Base-by-base conservation (phyloP, 352 stramenopile species). In the Phytopythium helicoides region DNA sequence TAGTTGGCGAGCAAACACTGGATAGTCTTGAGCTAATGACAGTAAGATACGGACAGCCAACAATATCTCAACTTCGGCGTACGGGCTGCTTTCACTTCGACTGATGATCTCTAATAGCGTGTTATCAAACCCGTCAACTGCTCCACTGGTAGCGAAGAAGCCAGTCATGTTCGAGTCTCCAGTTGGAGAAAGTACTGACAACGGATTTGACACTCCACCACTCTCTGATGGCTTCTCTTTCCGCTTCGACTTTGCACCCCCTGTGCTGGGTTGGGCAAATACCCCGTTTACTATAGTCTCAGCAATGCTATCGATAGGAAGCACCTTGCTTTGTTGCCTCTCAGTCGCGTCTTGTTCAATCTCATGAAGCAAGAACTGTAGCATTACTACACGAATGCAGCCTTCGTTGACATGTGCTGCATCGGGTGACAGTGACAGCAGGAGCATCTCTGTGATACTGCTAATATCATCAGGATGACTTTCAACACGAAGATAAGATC, bases 361-460 rank as follows among this genome's bases (percentile, higher is more conserved):
- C 51, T 81, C 73, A n/a, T 80, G 71, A 10, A 85, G 66, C 21
- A 85, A 18, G 52, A 80, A 85, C 34, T 85, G 73, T 6, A 85
- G 58, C 16, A 81, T 14, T 39, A 78, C 62, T 6, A 81, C 40
- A 1, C 73, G 73, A 51, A 80, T 60, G 0, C 54, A 54, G 42
- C 50, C 80, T 1, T 48, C 55, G 25, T 57, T 53, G 1, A 38
- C 42, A 18, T 80, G 68, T n/a, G 74, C 46, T 10, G 25, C 42
- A 2, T 63, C 69, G 11, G 54, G 71, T 15, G 64, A 54, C 42
- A 87, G 64, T 2, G 76, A 88, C 15, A 90, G 54, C 18, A 88
- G 23, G 6, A 90, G 10, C 19, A 75, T 60, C 6, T 88, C 77
- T 0, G 60, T 33, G 19, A 87, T 66, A 18, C 21, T 56, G 18